A percentile compares a stretch with the other conserved stretches of the same genome.
Evolutionary conservation across 2,329 filamentous ascomycete species (phyloP).

Genomic region (Diplodia mutila): DNA sequence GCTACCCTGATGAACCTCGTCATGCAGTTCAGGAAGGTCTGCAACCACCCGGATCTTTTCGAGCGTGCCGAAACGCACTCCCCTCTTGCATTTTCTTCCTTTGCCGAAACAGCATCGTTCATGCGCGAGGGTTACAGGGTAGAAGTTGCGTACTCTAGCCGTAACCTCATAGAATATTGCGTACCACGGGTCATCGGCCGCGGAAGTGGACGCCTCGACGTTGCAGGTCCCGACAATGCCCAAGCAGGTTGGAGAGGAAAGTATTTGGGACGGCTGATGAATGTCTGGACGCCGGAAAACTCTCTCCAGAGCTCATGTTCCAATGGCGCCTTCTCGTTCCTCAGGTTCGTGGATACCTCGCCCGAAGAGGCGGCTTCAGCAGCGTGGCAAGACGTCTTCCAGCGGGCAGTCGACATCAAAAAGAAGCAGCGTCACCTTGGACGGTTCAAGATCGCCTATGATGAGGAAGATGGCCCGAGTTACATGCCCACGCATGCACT

Average conservation of each 20-base stretch:
- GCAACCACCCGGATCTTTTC: conserved; percentile 96
- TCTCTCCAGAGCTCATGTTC: conserved; percentile 66
- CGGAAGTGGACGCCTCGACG: conserved; percentile 75
- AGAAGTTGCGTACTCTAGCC: conserved; percentile 82
- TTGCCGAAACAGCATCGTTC: conserved; percentile 94
- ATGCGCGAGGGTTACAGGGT: conserved; percentile 83
- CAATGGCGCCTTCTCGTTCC: conserved; percentile 78
- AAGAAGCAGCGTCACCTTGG: conserved; percentile 61
- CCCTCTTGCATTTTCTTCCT: conserved; percentile 80
- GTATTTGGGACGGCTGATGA: conserved; percentile 80
- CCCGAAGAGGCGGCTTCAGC: conserved; percentile 71
- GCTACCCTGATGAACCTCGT: conserved; percentile 98
- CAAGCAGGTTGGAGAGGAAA: conserved; percentile 79
- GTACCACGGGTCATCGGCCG: conserved; percentile 81
- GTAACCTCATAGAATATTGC: conserved; percentile 82
- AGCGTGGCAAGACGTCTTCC: conserved; percentile 71
- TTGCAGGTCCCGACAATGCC: conserved; percentile 72
- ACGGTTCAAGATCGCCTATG: conserved; percentile 70
- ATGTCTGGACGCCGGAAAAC: conserved; percentile 84
- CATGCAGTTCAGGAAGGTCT: conserved; percentile 99
- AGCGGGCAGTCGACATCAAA: conserved; percentile 68
- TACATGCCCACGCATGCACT: conserved; percentile 76
- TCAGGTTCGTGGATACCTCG: conserved; percentile 82
- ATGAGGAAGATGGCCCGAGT: conserved; percentile 63
- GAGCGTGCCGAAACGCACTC: conserved; percentile 91